phyloP scores from a whole-genome alignment of 805 yeast genomes.

The Metschnikowia koreensis region DNA sequence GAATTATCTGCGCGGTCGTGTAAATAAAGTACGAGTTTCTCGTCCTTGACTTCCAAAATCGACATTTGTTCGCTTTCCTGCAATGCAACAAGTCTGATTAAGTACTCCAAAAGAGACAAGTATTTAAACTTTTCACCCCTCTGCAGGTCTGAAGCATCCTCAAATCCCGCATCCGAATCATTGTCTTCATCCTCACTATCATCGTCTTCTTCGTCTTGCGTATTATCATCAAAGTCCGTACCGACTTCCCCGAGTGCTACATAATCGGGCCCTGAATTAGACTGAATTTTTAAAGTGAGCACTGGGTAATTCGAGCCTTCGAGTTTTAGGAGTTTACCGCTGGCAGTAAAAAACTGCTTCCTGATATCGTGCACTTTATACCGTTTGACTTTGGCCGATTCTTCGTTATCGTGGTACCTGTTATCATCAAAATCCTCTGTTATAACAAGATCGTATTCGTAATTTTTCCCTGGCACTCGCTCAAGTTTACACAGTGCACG shows the following conservation, averaged over 20 bases:
- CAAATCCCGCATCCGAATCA: constrained; percentile 15
- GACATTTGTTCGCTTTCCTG: constrained; percentile 59
- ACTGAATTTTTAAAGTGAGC: constrained; percentile 52
- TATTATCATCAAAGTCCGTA: constrained; percentile 12
- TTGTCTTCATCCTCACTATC: constrained; percentile 25
- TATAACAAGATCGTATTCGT: constrained; percentile 45
- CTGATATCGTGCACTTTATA: constrained; percentile 43
- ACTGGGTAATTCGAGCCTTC: constrained; percentile 67
- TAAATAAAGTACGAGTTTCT: constrained; percentile 57
- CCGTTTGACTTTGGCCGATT: constrained; percentile 27
- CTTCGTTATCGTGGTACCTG: constrained; percentile 62
- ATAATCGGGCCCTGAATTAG: constrained; percentile 16
- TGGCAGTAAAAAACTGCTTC: constrained; percentile 64
- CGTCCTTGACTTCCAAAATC: constrained; percentile 59
- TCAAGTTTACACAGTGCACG: constrained; percentile 47
- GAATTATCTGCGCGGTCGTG: constrained; percentile 49
- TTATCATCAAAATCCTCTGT: constrained; percentile 66
- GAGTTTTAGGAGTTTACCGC: constrained; percentile 61
- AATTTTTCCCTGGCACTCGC: constrained; percentile 27
- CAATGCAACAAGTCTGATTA: constrained; percentile 56
- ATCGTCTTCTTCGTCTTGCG: constrained; percentile 8
- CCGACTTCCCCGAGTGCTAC: constrained; percentile 23
- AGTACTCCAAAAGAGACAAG: constrained; percentile 61
- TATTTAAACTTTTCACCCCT: constrained; percentile 24
- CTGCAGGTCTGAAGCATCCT: constrained; percentile 1